These are phyloP conservation scores for Solanum hybrid DNA, from an alignment of 305 asterid species.

Conservation along the genomic window DNA sequence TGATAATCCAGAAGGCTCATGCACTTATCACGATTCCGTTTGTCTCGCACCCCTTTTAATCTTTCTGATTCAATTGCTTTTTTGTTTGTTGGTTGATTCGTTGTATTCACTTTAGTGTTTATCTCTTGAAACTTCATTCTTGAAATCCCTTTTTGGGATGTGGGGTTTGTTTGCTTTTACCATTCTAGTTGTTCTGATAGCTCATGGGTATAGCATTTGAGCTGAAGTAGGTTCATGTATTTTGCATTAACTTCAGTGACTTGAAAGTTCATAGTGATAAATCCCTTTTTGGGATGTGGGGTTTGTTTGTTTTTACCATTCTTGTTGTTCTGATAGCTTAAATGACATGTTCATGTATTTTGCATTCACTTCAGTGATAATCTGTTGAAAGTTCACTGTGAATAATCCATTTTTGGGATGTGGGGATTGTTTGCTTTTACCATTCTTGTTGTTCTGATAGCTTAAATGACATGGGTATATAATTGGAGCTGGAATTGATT, in stretches of 20 bases:
- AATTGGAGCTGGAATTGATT: background rate
- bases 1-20: slow-evolving; percentile 63
- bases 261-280: background rate
- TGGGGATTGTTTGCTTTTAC: background rate
- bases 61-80: background rate
- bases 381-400: background rate
- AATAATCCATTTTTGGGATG: background rate
- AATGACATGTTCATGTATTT: background rate
- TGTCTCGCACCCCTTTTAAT: slow-evolving; percentile 15
- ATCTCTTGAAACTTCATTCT: background rate
- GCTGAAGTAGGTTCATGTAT: background rate
- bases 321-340: background rate
- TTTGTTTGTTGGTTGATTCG: background rate
- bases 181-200: background rate
- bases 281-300: background rate
- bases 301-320: background rate
- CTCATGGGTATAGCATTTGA: background rate
- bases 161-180: background rate
- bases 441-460: background rate
- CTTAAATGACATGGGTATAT: background rate
- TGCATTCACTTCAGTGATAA: background rate
- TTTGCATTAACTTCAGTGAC: background rate
- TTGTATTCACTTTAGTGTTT: background rate
- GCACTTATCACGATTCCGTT: slow-evolving; percentile 71
- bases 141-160: background rate